These are phyloP conservation scores for Fraxinus nigra DNA, from an alignment of 305 asterid species.

Conservation along the genomic window DNA sequence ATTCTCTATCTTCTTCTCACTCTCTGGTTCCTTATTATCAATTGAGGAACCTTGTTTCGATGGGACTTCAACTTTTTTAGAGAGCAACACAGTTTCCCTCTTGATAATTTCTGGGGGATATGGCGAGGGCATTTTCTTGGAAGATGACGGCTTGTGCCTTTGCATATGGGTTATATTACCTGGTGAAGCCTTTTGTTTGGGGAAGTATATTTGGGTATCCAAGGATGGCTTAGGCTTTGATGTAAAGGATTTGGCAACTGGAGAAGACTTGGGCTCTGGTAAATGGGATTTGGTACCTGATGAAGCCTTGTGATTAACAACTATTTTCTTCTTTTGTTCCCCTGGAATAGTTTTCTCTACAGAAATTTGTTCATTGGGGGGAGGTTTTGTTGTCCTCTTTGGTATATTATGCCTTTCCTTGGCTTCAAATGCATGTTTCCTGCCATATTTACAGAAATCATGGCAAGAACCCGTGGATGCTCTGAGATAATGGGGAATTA, in stretches of 20 bases:
- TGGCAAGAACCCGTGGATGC: conserved; percentile 93
- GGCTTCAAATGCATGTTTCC: conserved; percentile 42
- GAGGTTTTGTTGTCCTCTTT: conserved; percentile 32
- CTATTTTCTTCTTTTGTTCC: not conserved
- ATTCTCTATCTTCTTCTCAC: conserved; percentile 28
- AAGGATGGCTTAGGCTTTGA: not conserved
- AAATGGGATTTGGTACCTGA: not conserved
- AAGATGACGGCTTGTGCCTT: not conserved
- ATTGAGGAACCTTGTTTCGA: not conserved
- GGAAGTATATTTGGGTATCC: not conserved
- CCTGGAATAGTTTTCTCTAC: not conserved
- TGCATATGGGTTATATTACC: not conserved
- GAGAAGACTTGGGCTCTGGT: not conserved
- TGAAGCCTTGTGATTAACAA: conserved; percentile 19
- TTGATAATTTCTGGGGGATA: conserved; percentile 61
- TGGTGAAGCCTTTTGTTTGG: not conserved
- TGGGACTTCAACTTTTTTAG: conserved; percentile 37
- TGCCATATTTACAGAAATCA: conserved; percentile 81
- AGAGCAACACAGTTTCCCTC: conserved; percentile 37
- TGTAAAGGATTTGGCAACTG: not conserved
- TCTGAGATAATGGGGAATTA: conserved; percentile 67
- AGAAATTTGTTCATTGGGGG: conserved; percentile 23
- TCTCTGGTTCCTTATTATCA: conserved; percentile 24
- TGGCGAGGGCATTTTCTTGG: conserved; percentile 27
- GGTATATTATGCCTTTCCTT: conserved; percentile 42